These are phyloP conservation scores for Aspergillus spinulosporus DNA, from an alignment of 2,329 filamentous ascomycete species.

Conservation along the genomic window DNA sequence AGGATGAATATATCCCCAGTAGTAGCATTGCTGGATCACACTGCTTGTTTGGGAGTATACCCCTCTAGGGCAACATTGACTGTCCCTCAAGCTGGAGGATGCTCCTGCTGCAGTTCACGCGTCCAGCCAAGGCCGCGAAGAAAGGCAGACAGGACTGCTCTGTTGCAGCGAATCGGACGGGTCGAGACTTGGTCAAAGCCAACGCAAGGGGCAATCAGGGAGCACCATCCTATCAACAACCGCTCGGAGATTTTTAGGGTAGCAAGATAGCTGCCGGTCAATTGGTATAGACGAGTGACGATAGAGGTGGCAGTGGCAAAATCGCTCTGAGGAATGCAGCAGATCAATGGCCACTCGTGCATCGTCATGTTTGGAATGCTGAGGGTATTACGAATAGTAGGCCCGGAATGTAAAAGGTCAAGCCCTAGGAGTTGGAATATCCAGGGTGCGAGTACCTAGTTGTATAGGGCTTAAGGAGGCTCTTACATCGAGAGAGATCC, in stretches of 20 bases:
- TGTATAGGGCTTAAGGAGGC: slow-evolving; percentile 21
- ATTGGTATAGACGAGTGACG: slow-evolving; percentile 27
- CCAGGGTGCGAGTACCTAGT: slow-evolving; percentile 21
- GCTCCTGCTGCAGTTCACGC: slow-evolving; percentile 32
- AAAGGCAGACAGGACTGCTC: slow-evolving; percentile 32
- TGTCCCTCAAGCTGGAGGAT: slow-evolving; percentile 31
- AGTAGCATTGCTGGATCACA: slow-evolving; percentile 38
- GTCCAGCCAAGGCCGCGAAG: slow-evolving; percentile 34
- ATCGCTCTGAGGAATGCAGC: slow-evolving; percentile 35
- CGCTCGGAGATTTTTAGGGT: slow-evolving; percentile 36
- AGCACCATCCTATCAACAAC: slow-evolving; percentile 40
- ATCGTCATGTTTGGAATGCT: slow-evolving; percentile 34
- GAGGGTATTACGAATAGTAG: slow-evolving; percentile 27
- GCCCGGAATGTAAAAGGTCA: slow-evolving; percentile 36
- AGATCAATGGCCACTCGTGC: slow-evolving; percentile 26
- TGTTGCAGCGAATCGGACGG: slow-evolving; percentile 42
- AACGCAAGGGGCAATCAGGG: slow-evolving; percentile 39
- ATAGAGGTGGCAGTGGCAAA: slow-evolving; percentile 32
- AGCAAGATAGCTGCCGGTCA: slow-evolving; percentile 20
- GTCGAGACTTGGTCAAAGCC: slow-evolving; percentile 34
- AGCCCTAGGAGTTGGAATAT: slow-evolving; percentile 19
- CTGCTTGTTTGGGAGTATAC: slow-evolving; percentile 33
- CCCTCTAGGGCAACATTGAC: slow-evolving; percentile 40
- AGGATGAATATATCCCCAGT: slow-evolving; percentile 32
- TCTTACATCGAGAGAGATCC: slow-evolving; percentile 19